These are phyloP conservation scores for Cryptococcus sp. DNA, from an alignment of 1,284 basidiomycete species.

Conservation along the genomic window DNA sequence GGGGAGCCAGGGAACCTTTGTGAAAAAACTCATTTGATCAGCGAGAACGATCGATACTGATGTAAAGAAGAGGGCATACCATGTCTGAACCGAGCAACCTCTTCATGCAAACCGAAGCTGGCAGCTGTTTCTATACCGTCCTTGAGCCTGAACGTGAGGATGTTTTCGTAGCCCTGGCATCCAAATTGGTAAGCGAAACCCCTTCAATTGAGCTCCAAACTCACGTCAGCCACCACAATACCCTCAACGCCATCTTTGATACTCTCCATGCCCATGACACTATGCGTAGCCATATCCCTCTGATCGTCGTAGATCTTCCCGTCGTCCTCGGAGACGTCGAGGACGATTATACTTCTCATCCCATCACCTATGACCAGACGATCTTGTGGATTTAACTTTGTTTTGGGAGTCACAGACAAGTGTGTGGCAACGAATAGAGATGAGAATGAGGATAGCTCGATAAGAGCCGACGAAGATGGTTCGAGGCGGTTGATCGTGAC, in stretches of 20 bases:
- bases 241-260: conserved; percentile 51
- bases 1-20: conserved; percentile 36
- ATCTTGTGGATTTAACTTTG: conserved; percentile 51
- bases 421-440: conserved; percentile 72
- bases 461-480: conserved; percentile 39
- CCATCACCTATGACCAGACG: conserved; percentile 72
- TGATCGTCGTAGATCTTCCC: conserved; percentile 64
- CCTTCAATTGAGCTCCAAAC: conserved; percentile 28
- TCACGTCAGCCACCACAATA: conserved; percentile 75
- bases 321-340: conserved; percentile 58
- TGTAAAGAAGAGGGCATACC: conserved; percentile 29
- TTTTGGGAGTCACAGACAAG: conserved; percentile 55
- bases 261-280: conserved; percentile 52
- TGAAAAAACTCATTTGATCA: not conserved
- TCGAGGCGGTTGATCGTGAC: conserved; percentile 35
- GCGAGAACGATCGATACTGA: not conserved
- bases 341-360: conserved; percentile 74
- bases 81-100: conserved; percentile 49
- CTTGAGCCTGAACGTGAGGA: conserved; percentile 61
- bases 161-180: conserved; percentile 61
- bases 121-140: conserved; percentile 50
- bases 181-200: conserved; percentile 2
- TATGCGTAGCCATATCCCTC: conserved; percentile 74
- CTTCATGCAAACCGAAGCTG: conserved; percentile 54
- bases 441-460: conserved; percentile 64